Conservation (phyloP, 495 filamentous ascomycete species). For the Neurospora sp. region DNA sequence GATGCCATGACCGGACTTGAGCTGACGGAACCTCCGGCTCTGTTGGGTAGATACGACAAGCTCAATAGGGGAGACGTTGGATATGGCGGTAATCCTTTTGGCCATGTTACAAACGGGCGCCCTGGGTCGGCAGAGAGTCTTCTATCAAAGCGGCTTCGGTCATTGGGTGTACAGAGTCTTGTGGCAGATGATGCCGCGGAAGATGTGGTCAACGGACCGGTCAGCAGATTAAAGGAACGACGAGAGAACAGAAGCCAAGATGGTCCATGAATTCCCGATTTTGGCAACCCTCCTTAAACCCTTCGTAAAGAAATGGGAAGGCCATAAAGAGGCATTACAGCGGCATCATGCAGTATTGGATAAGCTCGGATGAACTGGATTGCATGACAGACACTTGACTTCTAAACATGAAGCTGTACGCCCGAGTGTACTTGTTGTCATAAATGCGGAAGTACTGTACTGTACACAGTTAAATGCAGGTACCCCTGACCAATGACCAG, state of each 20-base stretch:
- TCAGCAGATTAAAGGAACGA: not conserved
- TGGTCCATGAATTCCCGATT: not conserved
- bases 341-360: not conserved
- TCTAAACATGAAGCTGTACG: not conserved
- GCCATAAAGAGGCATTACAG: not conserved
- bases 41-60: slow-evolving; percentile 59
- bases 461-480: not conserved
- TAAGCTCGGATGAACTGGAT: not conserved
- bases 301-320: not conserved
- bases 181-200: not conserved
- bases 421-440: not conserved
- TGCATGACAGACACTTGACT: not conserved
- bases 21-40: slow-evolving; percentile 9
- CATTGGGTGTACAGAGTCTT: slow-evolving; percentile 22
- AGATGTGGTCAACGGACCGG: not conserved
- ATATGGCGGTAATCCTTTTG: slow-evolving; percentile 53
- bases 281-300: not conserved
- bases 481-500: not conserved
- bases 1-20: slow-evolving; percentile 13
- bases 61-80: slow-evolving; percentile 56
- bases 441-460: not conserved
- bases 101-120: slow-evolving; percentile 7
- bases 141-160: slow-evolving; percentile 34
- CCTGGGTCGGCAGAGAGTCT: slow-evolving; percentile 27
- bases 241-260: not conserved